These are phyloP conservation scores for Hyphopichia khmerensis DNA, from an alignment of 1,139 yeast species.

Conservation along the genomic window DNA sequence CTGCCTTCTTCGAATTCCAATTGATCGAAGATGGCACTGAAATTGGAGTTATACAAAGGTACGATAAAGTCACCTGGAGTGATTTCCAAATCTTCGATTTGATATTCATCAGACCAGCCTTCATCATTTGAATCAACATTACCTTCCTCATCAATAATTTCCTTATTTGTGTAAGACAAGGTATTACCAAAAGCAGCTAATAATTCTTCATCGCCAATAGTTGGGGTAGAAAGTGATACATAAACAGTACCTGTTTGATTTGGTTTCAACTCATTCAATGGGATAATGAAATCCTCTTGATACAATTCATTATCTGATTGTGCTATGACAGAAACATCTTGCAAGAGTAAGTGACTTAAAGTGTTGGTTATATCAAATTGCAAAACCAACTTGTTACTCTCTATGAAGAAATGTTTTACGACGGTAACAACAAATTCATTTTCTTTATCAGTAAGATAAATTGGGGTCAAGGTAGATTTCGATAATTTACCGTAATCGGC, in stretches of 20 bases:
- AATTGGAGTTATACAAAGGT: constrained; percentile 79
- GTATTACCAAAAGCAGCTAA: constrained; percentile 65
- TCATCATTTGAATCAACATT: constrained; percentile 69
- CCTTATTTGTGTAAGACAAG: constrained; percentile 75
- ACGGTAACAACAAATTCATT: constrained; percentile 90
- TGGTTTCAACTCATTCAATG: constrained; percentile 72
- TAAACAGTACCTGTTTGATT: constrained; percentile 72
- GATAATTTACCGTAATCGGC: constrained; percentile 69
- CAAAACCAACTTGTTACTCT: constrained; percentile 68
- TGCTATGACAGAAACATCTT: constrained; percentile 73
- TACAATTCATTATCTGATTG: constrained; percentile 62
- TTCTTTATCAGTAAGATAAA: constrained; percentile 84
- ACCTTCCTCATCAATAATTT: constrained; percentile 73
- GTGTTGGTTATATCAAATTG: constrained; percentile 89
- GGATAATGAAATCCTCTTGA: constrained; percentile 71
- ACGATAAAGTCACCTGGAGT: constrained; percentile 79
- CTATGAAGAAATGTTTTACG: constrained; percentile 73
- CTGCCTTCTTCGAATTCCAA: constrained; percentile 41
- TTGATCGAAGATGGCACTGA: constrained; percentile 73
- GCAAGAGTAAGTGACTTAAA: constrained; percentile 71
- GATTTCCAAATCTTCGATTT: constrained; percentile 76
- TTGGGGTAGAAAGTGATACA: constrained; percentile 69
- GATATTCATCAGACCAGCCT: constrained; percentile 93
- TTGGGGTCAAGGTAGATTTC: constrained; percentile 60
- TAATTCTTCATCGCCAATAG: constrained; percentile 35